A percentile compares a stretch with the other conserved stretches of the same genome.
These are phyloP conservation scores for Cordyceps javanica DNA, from an alignment of 2,329 filamentous ascomycete species.

Conservation along the genomic window DNA sequence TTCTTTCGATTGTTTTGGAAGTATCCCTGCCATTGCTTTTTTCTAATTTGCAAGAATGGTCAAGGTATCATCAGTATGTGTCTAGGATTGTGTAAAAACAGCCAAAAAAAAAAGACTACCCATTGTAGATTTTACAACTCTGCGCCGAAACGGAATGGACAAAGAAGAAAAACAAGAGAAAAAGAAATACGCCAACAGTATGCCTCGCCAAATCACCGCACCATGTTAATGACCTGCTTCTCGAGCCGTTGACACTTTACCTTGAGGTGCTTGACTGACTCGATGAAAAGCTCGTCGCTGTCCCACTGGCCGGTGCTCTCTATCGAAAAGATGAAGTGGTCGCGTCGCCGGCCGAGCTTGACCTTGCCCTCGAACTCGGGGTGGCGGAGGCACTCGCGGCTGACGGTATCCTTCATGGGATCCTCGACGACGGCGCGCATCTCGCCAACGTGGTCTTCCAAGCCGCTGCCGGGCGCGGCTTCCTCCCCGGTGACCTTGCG, in stretches of 20 bases:
- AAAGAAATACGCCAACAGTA: slow-evolving; percentile 9
- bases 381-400: slow-evolving; percentile 85
- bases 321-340: slow-evolving; percentile 96
- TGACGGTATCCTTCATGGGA: slow-evolving; percentile 91
- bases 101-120: neutral
- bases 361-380: slow-evolving; percentile 94
- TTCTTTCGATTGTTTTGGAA: slow-evolving; percentile 9
- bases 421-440: slow-evolving; percentile 81
- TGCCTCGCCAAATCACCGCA: slow-evolving; percentile 31
- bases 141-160: slow-evolving; percentile 2
- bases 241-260: slow-evolving; percentile 72
- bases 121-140: slow-evolving; percentile 10
- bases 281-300: slow-evolving; percentile 88
- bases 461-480: slow-evolving; percentile 55
- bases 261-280: slow-evolving; percentile 79
- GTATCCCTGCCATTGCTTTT: neutral
- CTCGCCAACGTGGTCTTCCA: slow-evolving; percentile 71
- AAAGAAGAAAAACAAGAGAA: neutral
- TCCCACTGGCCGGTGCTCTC: slow-evolving; percentile 95
- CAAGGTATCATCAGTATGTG: slow-evolving; percentile 10
- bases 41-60: neutral
- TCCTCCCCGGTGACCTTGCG: slow-evolving; percentile 66
- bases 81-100: slow-evolving; percentile 2
- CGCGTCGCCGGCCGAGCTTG: slow-evolving; percentile 78
- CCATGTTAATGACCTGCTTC: slow-evolving; percentile 63